These are phyloP conservation scores for Ambrosia hybrid DNA, from an alignment of 140 eudicot genomes.

Conservation along the genomic window DNA sequence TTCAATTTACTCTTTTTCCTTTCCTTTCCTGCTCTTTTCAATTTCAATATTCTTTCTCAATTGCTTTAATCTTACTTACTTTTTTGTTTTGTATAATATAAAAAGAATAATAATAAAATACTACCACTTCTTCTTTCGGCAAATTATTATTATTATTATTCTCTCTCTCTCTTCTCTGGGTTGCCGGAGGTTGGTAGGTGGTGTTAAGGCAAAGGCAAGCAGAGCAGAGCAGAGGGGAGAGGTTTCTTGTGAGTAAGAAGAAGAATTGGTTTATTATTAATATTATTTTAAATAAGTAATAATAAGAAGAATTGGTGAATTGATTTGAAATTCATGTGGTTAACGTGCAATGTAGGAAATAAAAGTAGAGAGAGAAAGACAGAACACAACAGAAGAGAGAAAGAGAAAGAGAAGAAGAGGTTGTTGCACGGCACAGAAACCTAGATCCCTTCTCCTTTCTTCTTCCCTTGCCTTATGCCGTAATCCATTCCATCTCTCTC, in stretches of 20 bases:
- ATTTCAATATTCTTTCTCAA: background rate
- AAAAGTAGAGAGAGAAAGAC: slow-evolving; percentile 29
- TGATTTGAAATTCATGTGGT: slow-evolving; percentile 33
- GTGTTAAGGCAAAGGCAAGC: background rate
- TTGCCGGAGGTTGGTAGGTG: background rate
- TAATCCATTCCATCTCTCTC: slow-evolving; percentile 59
- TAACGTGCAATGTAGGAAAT: slow-evolving; percentile 73
- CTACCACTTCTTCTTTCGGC: slow-evolving; percentile 9
- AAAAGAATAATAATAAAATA: too few species aligned
- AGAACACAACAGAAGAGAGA: slow-evolving; percentile 22
- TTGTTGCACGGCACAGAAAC: slow-evolving; percentile 87
- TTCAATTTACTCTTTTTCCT: slow-evolving; percentile 21
- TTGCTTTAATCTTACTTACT: too few species aligned
- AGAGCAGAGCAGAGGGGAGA: background rate
- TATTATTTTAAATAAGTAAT: too few species aligned
- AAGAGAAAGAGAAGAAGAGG: slow-evolving; percentile 41
- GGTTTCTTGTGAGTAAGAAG: slow-evolving; percentile 26
- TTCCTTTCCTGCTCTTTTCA: background rate
- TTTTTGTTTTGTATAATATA: too few species aligned
- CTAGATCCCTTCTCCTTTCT: slow-evolving; percentile 56
- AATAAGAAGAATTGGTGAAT: too few species aligned
- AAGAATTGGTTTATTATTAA: too few species aligned
- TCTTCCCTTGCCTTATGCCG: slow-evolving; percentile 71
- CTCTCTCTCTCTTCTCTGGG: background rate
- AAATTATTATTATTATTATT: slow-evolving; percentile 11